A percentile compares a stretch with the other conserved stretches of the same genome.
These are phyloP conservation scores for Kodamaea suecica DNA, from an alignment of 1,139 yeast species.

Conservation along the genomic window DNA sequence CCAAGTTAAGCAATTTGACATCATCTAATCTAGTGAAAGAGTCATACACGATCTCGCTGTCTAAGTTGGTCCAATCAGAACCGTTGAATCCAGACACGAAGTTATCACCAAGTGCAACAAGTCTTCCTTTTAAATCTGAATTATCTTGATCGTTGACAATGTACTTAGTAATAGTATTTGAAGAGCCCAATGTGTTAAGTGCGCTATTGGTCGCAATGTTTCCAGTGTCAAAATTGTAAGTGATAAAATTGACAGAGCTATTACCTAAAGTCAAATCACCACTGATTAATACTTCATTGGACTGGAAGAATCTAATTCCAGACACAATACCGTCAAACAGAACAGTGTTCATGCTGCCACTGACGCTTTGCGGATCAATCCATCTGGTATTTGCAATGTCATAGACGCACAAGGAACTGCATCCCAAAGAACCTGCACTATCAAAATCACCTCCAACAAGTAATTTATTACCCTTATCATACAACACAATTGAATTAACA, in stretches of 20 bases:
- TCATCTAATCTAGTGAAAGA: constrained; percentile 34
- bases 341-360: constrained; percentile 23
- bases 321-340: constrained; percentile 53
- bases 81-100: constrained; percentile 53
- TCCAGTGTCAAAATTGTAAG: constrained; percentile 48
- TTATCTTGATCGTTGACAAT: constrained; percentile 44
- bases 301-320: constrained; percentile 50
- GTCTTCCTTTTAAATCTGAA: constrained; percentile 44
- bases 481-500: constrained; percentile 53
- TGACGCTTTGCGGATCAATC: constrained; percentile 47
- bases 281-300: constrained; percentile 53
- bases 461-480: constrained; percentile 48
- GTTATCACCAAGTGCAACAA: constrained; percentile 54
- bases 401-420: constrained; percentile 67
- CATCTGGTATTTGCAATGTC: constrained; percentile 55
- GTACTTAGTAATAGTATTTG: constrained; percentile 45
- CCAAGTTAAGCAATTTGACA: constrained; percentile 38
- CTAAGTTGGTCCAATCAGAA: constrained; percentile 42
- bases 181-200: constrained; percentile 28
- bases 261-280: constrained; percentile 55
- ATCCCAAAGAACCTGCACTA: constrained; percentile 55
- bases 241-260: constrained; percentile 39
- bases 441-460: constrained; percentile 78
- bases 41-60: constrained; percentile 32
- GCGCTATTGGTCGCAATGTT: constrained; percentile 19